Evolutionary conservation across 495 filamentous ascomycete genomes (phyloP), one percentile per base, ranked within the genome.

Genomic region (Talaromyces thailandensis): DNA sequence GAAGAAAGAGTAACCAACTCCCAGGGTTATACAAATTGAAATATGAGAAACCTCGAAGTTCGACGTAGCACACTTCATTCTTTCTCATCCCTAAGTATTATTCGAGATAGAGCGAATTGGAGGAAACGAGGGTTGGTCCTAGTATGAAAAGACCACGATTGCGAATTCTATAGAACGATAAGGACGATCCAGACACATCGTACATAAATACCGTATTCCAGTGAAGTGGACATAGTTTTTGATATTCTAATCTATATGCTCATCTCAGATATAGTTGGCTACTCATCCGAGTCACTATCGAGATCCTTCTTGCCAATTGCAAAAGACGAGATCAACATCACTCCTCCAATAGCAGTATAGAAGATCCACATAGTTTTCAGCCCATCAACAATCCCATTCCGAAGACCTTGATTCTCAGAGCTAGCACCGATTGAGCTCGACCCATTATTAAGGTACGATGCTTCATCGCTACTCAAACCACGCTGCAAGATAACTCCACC

Each of bases 311-410:
- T 58, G 26, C 80, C 81, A 1, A 84, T 62, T 4, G 84, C 29
- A 35, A 58, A 24, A 23, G 56, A 58, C 0, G 56, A 58, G 14
- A 58, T 37, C 28, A 89, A 66, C 0, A 82, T 86, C 0, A 84
- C 40, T 0, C 68, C 83, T 4, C 81, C 74, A 16, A 88, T 71
- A 4, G 71, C 79, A 0, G 81, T 79, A 55, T 86, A 90, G 65
- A 76, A 76, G 62, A 90, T 88, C 80, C 84, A 92, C 85, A 92
- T 90, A 45, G 78, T 82, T 55, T 72, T 77, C 62, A 91, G 65
- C 29, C 80, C 77, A 51, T 81, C 76, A 53, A 76, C 82, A 60
- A 85, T 89, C 4, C 68, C 69, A 0, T 78, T 70, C 0, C 76
- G 76, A 0, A 90, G 74, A 52, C 9, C 68, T 53, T n/a, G 37